Base-by-base conservation (phyloP, 805 yeast genomes). In the Wickerhamiella sergipiensis region DNA sequence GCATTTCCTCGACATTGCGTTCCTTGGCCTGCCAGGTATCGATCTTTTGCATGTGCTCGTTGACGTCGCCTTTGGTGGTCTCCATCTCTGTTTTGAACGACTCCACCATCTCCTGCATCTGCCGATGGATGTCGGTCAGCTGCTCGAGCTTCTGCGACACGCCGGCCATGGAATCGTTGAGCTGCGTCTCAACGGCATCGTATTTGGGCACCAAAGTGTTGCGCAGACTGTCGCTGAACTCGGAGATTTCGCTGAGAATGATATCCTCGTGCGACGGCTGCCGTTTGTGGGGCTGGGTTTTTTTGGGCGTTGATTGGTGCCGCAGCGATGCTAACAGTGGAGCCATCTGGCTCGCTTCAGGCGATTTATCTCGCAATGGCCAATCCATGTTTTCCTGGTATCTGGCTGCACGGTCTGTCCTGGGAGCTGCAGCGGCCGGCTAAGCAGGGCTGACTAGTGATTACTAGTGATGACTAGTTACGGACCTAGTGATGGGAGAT, bases 231-330 rank as follows among this genome's bases (percentile, higher is more conserved):
- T 87, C 71, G 24, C 77, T 58, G 6, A 77, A 55, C 53, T 83
- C 70, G 56, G 81, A 83, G 54, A 76, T 67, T 6, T 69, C 68
- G 85, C 85, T 81, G 8, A 83, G 66, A 0, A 74, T 75, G 53
- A 74, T 72, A n/a, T 77, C 61, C 8, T 73, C 69, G 48, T 74
- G 73, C 6, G 71, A 55, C 65, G 40, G 19, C 40, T 36, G 17
- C 9, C 40, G 40, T 36, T 36, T 36, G 19, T 36, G 40, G 7
- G 19, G 13, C 40, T 15, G 19, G 15, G 40, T 36, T 36, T 36
- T 36, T n/a, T 36, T 36, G 40, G 40, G 40, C 6, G 19, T 36
- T n/a, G 40, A 15, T 17, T 36, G 40, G 19, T 36, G 40, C 19
- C 40, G 40, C 17, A 36, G 19, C 19, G 40, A 36, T 6, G 40